Evolutionary conservation across 345 rosid genomes (phyloP).

Genomic region (Pugionium cornutum): DNA sequence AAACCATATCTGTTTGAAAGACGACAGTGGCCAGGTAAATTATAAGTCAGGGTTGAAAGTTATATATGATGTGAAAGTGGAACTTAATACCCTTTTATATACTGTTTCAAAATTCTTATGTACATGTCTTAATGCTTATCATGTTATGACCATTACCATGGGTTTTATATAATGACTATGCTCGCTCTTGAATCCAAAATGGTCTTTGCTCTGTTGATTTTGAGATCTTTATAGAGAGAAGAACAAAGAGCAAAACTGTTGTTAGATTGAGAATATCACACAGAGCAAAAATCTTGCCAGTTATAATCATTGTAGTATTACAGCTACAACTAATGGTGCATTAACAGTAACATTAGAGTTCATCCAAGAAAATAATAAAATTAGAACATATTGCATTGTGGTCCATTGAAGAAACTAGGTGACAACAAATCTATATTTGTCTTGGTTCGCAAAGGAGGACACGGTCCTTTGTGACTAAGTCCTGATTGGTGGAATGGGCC

Average conservation of each 20-base stretch:
- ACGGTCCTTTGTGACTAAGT: no score
- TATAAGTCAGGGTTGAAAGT: constrained; percentile 33
- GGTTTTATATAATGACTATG: constrained; percentile 28
- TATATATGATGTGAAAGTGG: constrained; percentile 34
- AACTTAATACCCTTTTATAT: constrained; percentile 35
- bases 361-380: no score
- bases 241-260: constrained; percentile 21
- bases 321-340: no score
- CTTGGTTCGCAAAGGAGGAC: no score
- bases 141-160: constrained; percentile 25
- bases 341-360: no score
- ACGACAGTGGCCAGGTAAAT: constrained; percentile 34
- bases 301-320: no score
- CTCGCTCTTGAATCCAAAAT: constrained; percentile 21
- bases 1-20: constrained; percentile 24
- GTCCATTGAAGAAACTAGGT: no score
- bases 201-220: constrained; percentile 28
- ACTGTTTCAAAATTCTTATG: constrained; percentile 50
- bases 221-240: constrained; percentile 8
- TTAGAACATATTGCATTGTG: no score
- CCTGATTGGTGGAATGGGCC: no score
- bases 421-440: no score
- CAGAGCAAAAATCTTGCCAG: no score
- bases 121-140: constrained; percentile 50
- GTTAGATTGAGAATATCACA: constrained; percentile 11